Base-by-base conservation (phyloP, 495 filamentous ascomycete species). In the Penicillium riverlandense region DNA sequence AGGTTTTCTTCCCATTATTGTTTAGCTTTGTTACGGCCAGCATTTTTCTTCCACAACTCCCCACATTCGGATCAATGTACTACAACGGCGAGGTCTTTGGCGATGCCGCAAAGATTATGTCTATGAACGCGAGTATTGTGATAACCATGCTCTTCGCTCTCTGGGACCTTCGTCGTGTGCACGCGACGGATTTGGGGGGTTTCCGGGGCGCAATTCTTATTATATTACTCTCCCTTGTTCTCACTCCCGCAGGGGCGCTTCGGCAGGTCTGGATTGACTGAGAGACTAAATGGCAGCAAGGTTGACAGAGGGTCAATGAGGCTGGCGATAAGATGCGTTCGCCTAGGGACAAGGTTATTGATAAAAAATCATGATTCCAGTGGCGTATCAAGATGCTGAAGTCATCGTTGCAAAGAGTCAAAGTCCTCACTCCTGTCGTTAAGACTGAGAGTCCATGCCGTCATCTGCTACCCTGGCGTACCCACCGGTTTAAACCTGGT, bases 381-480 rank as follows among this genome's bases (percentile, higher is more conserved):
- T 6, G 22, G 22, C 22, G 3, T 22, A 22, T 22, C 22, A 0
- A 22, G 22, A 22, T 22, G 22, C 22, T 6, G 22, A 22, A 22
- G 22, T 22, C 22, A 22, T 22, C 22, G 22, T 22, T 22, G 22
- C 22, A 22, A 22, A 22, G 22, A 22, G 6, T 22, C 15, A 16
- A 16, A 16, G 22, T 22, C 22, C 22, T 22, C 22, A 4, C 22
- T 6, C 22, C 22, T 22, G 22, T 22, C 22, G 22, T 22, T 22
- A 4, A 22, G 4, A 0, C 22, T 22, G 22, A 38, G 1, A 13
- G 34, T 15, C 40, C 29, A 40, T 52, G 38, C 33, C 45, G 52
- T 58, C 54, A 58, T 47, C 29, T 58, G 15, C 48, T 39, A 60
- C 54, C 38, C 31, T 53, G 40, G 22, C 4, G 22, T 22, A 37